Base-by-base conservation (phyloP, 139 green algal species). In the Micromonas commoda region DNA sequence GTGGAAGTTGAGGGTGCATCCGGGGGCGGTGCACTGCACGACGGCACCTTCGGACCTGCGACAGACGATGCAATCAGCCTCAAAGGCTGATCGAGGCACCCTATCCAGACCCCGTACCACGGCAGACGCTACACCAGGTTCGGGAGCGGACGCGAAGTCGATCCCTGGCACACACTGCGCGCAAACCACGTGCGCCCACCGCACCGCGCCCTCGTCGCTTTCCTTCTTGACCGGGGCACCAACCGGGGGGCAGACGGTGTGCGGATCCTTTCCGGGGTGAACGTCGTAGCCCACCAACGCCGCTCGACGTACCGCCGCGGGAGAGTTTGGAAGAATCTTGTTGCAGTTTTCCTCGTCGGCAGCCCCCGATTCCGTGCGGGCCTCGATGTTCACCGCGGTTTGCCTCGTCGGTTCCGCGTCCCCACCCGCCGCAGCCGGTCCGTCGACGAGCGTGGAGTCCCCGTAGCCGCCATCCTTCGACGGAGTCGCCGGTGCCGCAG, bases 101-200 rank as follows among this genome's bases (percentile, higher is more conserved):
- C n/a, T 13, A 6, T 75, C 68, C 29, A 63, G 21, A 24, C 68
- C 68, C 6, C 19, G 28, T 5, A 75, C 29, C 6, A 39, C 68
- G 1, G 37, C 35, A 74, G 16, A 71, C 32, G 21, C 29, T 9
- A 16, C 9, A 9, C 45, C 45, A 16, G 45, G 45, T 16, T 75
- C 38, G 37, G 33, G 38, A 9, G 29, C 38, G 19, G 53, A 29
- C 20, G 52, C 68, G 37, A 26, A 38, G 0, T 60, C 37, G 6
- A 75, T 32, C 19, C 37, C 68, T 31, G 31, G 68, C 19, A 53
- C 23, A n/a, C 68, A 93, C 74, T 91, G 64, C 2, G 81, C 89
- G 54, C 90, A 93, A 33, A 91, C 82, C 80, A 90, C 71, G 85
- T 96, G 91, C 64, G 87, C 83, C 90, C 91, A 96, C 9, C 84